Evolutionary conservation across 768 basidiomycete genomes (phyloP), one percentile per base, ranked within the genome.

Genomic region (Suillus ampliporus): DNA sequence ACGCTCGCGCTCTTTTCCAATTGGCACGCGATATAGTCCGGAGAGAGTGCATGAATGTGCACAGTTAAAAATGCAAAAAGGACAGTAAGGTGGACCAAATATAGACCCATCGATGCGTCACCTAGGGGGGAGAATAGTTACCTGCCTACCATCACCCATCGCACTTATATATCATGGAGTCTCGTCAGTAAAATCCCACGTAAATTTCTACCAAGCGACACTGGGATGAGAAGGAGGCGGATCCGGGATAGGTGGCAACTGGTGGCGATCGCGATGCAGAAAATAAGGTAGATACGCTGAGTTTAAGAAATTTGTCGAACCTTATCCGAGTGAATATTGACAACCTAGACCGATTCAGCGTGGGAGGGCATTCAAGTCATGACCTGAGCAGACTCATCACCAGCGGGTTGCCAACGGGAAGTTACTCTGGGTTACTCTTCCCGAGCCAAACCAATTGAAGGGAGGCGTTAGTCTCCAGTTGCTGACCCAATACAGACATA

Each of bases 21-120:
- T 65, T 87, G 86, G 65, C 86, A 86, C 11, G 75, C 60, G 23
- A 82, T 64, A 63, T 81, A 83, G 15, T 67, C 48, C 1, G 82
- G 81, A 2, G 86, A 86, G 35, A 85, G 72, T 2, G 78, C 78
- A 44, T 44, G 31, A 23, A 41, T 23, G 15, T 61, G 52, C 13
- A 54, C 31, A 21, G 40, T 37, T 21, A 61, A 41, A 13, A 61
- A 60, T 13, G 56, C 6, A 31, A 23, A 38, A 4, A 54, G 37
- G 37, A 54, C 21, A 17, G 37, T 9, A 17, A 54, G 21, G 37
- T 17, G 23, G 26, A 10, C 17, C 23, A 38, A 17, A 54, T 54
- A 26, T 54, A 1, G 23, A 2, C 37, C 17, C 37, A 53, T 53
- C 6, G 52, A 4, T 37, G 14, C 21, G 34, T 37, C n/a, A 15